Evolutionary conservation across 345 rosid species (phyloP).

Genomic region (Anacardium occidentale): DNA sequence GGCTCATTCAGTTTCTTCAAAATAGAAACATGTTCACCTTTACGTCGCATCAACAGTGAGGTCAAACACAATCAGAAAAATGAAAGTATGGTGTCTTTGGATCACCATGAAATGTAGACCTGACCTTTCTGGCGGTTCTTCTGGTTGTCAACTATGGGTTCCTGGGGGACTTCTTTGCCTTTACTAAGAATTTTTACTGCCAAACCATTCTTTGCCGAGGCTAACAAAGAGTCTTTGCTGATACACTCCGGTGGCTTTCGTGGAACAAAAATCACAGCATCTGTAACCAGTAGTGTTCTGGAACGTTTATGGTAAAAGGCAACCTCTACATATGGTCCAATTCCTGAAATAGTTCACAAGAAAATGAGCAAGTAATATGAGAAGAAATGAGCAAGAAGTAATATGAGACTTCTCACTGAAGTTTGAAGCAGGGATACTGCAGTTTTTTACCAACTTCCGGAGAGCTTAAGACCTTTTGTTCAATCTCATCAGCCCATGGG

Average conservation of each 20-base stretch:
- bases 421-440: constrained; percentile 1
- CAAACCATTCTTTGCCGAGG: constrained; percentile 89
- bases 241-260: constrained; percentile 78
- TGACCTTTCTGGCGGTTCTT: constrained; percentile 74
- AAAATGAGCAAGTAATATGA: background rate
- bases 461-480: constrained; percentile 86
- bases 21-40: background rate
- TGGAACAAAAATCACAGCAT: constrained; percentile 88
- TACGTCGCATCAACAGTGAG: constrained; percentile 10
- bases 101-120: constrained; percentile 15
- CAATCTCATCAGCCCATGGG: constrained; percentile 90
- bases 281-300: constrained; percentile 80
- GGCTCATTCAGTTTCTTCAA: background rate
- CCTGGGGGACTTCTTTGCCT: constrained; percentile 79
- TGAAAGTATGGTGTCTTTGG: no score
- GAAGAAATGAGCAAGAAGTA: no score
- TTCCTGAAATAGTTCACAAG: constrained; percentile 45
- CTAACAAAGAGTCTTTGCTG: constrained; percentile 67
- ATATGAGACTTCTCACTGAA: background rate
- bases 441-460: constrained; percentile 86
- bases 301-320: constrained; percentile 88
- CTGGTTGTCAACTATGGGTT: constrained; percentile 72
- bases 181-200: constrained; percentile 93
- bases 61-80: background rate
- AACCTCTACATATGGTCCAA: constrained; percentile 93